These are phyloP conservation scores for Penicillium angulare DNA, from an alignment of 495 filamentous ascomycete genomes.

Conservation along the genomic window DNA sequence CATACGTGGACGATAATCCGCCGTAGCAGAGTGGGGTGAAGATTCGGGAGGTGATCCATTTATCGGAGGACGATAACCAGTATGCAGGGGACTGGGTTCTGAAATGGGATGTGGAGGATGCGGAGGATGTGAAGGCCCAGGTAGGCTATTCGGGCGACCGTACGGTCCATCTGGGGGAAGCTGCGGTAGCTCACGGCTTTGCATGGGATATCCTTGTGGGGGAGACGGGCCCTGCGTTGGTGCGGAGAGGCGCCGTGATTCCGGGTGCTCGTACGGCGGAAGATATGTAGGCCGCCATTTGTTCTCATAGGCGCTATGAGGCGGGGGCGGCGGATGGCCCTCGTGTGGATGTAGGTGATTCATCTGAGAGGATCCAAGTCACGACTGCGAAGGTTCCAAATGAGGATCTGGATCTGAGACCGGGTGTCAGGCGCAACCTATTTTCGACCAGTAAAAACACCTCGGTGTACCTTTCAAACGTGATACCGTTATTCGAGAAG, in stretches of 20 bases:
- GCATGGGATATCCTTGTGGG: slow-evolving; percentile 28
- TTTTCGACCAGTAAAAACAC: background rate
- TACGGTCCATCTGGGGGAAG: slow-evolving; percentile 38
- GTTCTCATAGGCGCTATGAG: background rate
- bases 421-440: slow-evolving; percentile 13
- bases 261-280: slow-evolving; percentile 33
- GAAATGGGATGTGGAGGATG: slow-evolving; percentile 27
- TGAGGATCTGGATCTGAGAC: slow-evolving; percentile 12
- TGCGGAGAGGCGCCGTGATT: slow-evolving; percentile 34
- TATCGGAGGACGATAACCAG: slow-evolving; percentile 30
- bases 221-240: slow-evolving; percentile 9
- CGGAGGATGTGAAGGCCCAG: slow-evolving; percentile 30
- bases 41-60: slow-evolving; percentile 38
- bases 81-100: slow-evolving; percentile 21
- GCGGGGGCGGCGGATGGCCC: background rate
- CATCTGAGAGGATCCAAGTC: slow-evolving; percentile 22
- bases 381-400: slow-evolving; percentile 8
- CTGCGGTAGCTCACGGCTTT: slow-evolving; percentile 43
- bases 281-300: slow-evolving; percentile 31
- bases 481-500: too few relatives aligned
- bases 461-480: too few relatives aligned
- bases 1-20: slow-evolving; percentile 41
- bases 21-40: slow-evolving; percentile 35
- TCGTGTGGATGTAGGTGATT: slow-evolving; percentile 37
- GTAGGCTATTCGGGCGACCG: slow-evolving; percentile 33